Conservation (phyloP, 768 basidiomycete genomes). For the Mycena vitilis region DNA sequence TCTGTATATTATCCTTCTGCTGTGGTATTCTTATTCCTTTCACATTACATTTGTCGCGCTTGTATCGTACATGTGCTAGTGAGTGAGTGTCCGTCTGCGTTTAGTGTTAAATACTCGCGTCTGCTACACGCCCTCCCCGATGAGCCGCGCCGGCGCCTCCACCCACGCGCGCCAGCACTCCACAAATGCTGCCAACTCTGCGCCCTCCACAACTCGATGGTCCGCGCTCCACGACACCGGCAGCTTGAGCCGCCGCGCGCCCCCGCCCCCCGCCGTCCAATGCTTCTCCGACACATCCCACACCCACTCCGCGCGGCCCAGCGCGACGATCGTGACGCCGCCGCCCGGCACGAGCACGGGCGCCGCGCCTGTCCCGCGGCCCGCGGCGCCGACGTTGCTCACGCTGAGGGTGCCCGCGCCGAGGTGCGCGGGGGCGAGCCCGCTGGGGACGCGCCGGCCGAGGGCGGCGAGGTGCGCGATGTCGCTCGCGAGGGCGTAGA, state of each 20-base stretch:
- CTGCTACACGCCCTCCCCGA: conserved; percentile 61
- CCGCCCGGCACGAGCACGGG: conserved; percentile 87
- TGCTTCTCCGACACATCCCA: conserved; percentile 23
- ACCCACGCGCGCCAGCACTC: conserved; percentile 87
- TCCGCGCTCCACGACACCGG: conserved; percentile 88
- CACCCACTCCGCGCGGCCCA: conserved; percentile 36
- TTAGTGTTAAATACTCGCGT: no score
- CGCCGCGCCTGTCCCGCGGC: conserved; percentile 75
- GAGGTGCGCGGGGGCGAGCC: conserved; percentile 75
- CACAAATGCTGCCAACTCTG: conserved; percentile 89
- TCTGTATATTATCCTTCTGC: no score
- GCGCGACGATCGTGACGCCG: conserved; percentile 51
- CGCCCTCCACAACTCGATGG: conserved; percentile 89
- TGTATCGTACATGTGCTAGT: not conserved
- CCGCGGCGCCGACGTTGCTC: conserved; percentile 83
- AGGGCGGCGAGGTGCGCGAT: conserved; percentile 71
- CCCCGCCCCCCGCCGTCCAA: not conserved
- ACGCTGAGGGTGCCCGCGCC: conserved; percentile 84
- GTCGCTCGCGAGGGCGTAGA: conserved; percentile 71
- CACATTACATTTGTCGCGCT: no score
- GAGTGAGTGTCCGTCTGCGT: no score
- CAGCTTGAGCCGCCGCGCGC: conserved; percentile 41
- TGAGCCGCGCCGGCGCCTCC: conserved; percentile 76
- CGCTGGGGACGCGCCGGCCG: conserved; percentile 76
- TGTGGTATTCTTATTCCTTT: no score